These are phyloP conservation scores for Taphrina betulina DNA, from an alignment of 1,139 yeast genomes.

Conservation along the genomic window DNA sequence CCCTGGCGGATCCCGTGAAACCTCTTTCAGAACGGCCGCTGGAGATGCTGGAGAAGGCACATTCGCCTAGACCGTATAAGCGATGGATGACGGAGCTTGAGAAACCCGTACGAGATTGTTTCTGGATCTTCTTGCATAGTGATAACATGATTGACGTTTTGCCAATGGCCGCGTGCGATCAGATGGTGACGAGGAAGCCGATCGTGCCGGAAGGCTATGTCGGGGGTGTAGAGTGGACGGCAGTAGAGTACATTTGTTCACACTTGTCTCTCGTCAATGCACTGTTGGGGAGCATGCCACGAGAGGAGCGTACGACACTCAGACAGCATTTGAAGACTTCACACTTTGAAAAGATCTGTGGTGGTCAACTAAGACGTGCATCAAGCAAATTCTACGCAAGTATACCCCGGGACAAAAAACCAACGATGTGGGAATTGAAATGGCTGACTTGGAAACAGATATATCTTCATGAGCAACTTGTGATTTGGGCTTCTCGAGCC, in stretches of 20 bases:
- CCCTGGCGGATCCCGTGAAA: slow-evolving; percentile 32
- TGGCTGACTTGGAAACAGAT: background rate
- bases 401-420: too few species aligned
- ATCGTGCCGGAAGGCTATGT: slow-evolving; percentile 17
- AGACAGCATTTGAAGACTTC: slow-evolving; percentile 31
- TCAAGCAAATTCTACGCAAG: slow-evolving; percentile 20
- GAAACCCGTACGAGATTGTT: slow-evolving; percentile 36
- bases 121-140: slow-evolving; percentile 37
- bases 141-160: slow-evolving; percentile 26
- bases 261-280: slow-evolving; percentile 37
- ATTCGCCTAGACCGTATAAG: slow-evolving; percentile 35
- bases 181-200: slow-evolving; percentile 19
- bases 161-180: background rate
- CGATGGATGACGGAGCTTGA: slow-evolving; percentile 36
- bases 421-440: too few species aligned
- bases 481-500: slow-evolving; percentile 22
- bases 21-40: slow-evolving; percentile 27
- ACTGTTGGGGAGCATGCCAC: slow-evolving; percentile 25
- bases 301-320: slow-evolving; percentile 23
- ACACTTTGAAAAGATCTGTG: slow-evolving; percentile 35
- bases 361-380: slow-evolving; percentile 34
- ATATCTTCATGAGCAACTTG: slow-evolving; percentile 25
- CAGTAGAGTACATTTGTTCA: slow-evolving; percentile 35
- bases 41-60: slow-evolving; percentile 36
- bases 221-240: slow-evolving; percentile 35